These are phyloP conservation scores for Physcomitrium patens DNA, from an alignment of 225 moss, liverwort and hornwort species.

Conservation along the genomic window DNA sequence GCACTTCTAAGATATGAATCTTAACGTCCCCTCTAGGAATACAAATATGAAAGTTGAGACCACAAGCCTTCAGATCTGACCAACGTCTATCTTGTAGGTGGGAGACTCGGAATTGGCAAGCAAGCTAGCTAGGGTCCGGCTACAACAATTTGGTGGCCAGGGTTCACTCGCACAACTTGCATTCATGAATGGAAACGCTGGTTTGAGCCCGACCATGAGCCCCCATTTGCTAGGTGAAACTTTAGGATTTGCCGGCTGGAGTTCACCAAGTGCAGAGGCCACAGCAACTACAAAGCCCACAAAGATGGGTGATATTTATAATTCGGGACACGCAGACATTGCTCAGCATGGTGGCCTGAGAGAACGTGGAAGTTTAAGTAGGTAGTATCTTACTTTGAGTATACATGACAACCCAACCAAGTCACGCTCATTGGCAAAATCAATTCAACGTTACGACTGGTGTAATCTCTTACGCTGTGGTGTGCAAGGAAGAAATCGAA, in stretches of 20 bases:
- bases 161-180: constrained; percentile 32
- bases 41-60: background rate
- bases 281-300: constrained; percentile 20
- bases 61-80: constrained; percentile 3
- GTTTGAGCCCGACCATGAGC: constrained; percentile 35
- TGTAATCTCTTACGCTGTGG: constrained; percentile 1
- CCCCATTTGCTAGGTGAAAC: constrained; percentile 28
- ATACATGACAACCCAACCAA: constrained; percentile 13
- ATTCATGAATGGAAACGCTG: constrained; percentile 41
- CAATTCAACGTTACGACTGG: constrained; percentile 5
- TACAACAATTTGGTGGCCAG: constrained; percentile 70
- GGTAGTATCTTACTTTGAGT: constrained; percentile 33
- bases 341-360: constrained; percentile 51
- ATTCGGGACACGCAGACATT: constrained; percentile 41
- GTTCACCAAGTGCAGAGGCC: constrained; percentile 32
- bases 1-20: background rate
- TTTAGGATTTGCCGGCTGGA: constrained; percentile 25
- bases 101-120: constrained; percentile 89
- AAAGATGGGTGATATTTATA: constrained; percentile 27
- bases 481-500: constrained; percentile 24
- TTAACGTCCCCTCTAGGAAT: too few species aligned
- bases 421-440: constrained; percentile 12
- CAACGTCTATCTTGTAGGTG: constrained; percentile 48
- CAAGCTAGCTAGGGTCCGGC: constrained; percentile 81
- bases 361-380: constrained; percentile 34